Base-by-base conservation (phyloP, 2,329 filamentous ascomycete genomes). In the Chaetomiaceae sp. region DNA sequence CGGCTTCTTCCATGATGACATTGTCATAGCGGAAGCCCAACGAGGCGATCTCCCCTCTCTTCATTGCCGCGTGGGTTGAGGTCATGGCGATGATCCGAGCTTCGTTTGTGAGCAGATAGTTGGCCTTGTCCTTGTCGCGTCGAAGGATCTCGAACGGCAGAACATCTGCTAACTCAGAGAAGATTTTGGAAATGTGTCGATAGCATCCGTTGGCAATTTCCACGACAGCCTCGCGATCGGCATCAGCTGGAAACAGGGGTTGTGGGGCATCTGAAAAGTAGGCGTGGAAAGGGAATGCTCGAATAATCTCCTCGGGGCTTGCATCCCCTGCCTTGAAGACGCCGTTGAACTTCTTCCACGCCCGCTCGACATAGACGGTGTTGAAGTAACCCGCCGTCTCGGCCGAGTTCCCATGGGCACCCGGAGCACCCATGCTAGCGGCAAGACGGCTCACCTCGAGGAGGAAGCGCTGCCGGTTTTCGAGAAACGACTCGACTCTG, bases 61-160 rank as follows among this genome's bases (percentile, higher is more conserved):
- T 84, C 80, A 99, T 99, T 1, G 94, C 94, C 4, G 94, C 95
- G 69, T 99, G 94, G 0, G 95, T 99, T 4, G 91, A 95, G 16
- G 94, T 99, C 95, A 99, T 99, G 53, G 94, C 95, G 59, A 99
- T 86, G 58, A 99, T 94, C 32, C 94, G 86, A n/a, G 95, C 95
- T 71, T 97, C 92, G 64, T 90, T 96, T 5, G 90, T 87, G 30
- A 99, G 80, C 5, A 99, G 82, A 65, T 99, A 99, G 69, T 97
- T 97, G 47, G 91, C 87, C 73, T 95, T 96, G 67, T 99, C 94
- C 32, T 88, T 85, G 58, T 91, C 88, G 51, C 87, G 86, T 47
- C 90, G 84, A 51, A 99, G 73, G 46, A 99, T 91, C 72, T 99
- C 94, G 65, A 99, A 99, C 0, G 94, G 95, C 61, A 91, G 81